Evolutionary conservation across 106 monocot genomes (phyloP), one percentile per base, ranked within the genome.

Genomic region (Hemerocallis citrina): DNA sequence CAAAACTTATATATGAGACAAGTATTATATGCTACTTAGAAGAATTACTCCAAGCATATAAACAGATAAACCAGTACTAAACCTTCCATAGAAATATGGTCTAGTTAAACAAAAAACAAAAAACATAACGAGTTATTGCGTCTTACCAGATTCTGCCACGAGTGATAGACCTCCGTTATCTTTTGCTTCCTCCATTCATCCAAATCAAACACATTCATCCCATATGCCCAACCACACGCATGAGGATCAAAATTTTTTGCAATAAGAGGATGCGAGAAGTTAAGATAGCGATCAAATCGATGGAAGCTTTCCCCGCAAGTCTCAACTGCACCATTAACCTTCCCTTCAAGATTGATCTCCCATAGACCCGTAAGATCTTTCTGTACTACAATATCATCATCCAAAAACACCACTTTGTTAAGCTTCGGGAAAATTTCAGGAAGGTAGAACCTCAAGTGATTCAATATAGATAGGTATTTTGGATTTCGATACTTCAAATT

Each of bases 181-280:
- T 82, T 82, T 61, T 82, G 82, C 35, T 60, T 64, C 69, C 82
- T 77, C 82, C 82, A 82, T 51, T 77, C 77, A 39, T 59, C 69
- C 69, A 82, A 70, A 74, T 82, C 70, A 38, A 82, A 77, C 45
- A 82, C 68, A 50, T 82, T 82, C 82, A 82, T 82, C 17, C 82
- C 82, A 37, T 71, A 81, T 8, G 81, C 81, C 81, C 81, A 81
- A 0, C 81, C 81, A 68, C 81, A 81, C 57, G 81, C 77, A 62
- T 34, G 73, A 54, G 82, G 82, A 20, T 74, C 60, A n/a, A 82
- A 82, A 50, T 70, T 82, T 40, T 82, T 82, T 11, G 77, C 65
- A 46, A 82, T 82, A 55, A 82, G 23, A 61, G 77, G 82, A 69
- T 82, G 73, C 35, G 82, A 82, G 49, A 82, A 82, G 36, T 82